Conservation (phyloP, 768 basidiomycete genomes). For the Calocera cornea region DNA sequence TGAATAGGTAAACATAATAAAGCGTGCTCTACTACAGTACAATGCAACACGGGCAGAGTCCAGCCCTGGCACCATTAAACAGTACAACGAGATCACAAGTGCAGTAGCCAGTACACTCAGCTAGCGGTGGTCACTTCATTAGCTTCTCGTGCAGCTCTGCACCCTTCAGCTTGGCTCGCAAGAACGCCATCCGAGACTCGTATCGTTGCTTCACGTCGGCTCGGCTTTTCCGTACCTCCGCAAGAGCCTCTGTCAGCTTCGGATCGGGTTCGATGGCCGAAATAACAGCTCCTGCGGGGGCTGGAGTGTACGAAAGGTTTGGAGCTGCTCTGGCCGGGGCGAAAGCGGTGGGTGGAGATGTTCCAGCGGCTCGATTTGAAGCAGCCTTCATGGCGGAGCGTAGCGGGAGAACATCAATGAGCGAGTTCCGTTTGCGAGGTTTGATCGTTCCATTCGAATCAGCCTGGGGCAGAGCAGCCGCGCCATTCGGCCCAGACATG, state of each 20-base stretch:
- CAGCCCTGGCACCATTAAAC: background rate
- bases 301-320: background rate
- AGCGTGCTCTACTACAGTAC: background rate
- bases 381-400: background rate
- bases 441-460: background rate
- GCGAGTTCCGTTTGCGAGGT: background rate
- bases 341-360: background rate
- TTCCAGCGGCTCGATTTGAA: background rate
- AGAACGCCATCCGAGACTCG: slow-evolving; percentile 60
- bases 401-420: background rate
- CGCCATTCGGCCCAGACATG: background rate
- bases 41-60: background rate
- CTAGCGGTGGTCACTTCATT: slow-evolving; percentile 15
- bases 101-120: background rate
- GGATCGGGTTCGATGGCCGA: background rate
- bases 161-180: slow-evolving; percentile 69
- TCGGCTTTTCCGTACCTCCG: slow-evolving; percentile 52
- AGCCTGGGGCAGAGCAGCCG: background rate
- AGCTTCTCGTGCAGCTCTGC: slow-evolving; percentile 75
- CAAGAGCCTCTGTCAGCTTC: slow-evolving; percentile 7
- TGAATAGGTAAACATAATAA: background rate
- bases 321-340: background rate
- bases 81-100: background rate
- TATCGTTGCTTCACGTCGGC: slow-evolving; percentile 62
- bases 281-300: background rate